Evolutionary conservation across 2,329 filamentous ascomycete genomes (phyloP).

Genomic region (Peltaster fructicola): DNA sequence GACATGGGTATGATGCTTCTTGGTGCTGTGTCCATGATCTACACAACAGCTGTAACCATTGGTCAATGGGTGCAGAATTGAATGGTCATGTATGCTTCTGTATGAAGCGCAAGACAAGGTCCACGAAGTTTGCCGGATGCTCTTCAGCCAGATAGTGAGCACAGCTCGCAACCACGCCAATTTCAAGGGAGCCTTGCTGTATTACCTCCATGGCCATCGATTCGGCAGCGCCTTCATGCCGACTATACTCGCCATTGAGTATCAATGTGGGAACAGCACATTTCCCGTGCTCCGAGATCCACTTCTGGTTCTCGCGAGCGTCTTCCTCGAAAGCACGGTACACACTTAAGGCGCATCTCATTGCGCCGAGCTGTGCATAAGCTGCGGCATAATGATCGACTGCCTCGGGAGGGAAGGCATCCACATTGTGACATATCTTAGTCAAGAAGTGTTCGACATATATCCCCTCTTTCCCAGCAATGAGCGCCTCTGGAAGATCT

Average conservation of each 20-base stretch:
- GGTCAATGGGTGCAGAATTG: slow-evolving; percentile 12
- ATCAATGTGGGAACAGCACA: slow-evolving; percentile 12
- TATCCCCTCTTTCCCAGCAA: slow-evolving; percentile 21
- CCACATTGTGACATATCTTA: slow-evolving; percentile 19
- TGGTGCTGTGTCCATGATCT: slow-evolving; percentile 50
- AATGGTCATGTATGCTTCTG: slow-evolving; percentile 1
- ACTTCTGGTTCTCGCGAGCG: slow-evolving; percentile 12
- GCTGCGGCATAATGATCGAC: slow-evolving; percentile 24
- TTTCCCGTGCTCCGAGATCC: slow-evolving; percentile 11
- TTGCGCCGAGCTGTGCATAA: slow-evolving; percentile 19
- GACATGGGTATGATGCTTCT: slow-evolving; percentile 47
- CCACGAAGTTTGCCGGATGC: slow-evolving; percentile 20
- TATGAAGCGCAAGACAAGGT: slow-evolving; percentile 12
- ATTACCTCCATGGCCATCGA: slow-evolving; percentile 8
- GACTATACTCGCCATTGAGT: slow-evolving; percentile 12
- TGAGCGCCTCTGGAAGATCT: slow-evolving; percentile 22
- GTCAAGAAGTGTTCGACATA: slow-evolving; percentile 27
- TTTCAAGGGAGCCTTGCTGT: slow-evolving; percentile 8
- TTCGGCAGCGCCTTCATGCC: slow-evolving; percentile 9
- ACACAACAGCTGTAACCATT: slow-evolving; percentile 45
- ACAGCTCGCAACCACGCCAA: slow-evolving; percentile 9
- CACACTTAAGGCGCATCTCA: slow-evolving; percentile 16
- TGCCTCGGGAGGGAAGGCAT: slow-evolving; percentile 19
- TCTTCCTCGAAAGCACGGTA: slow-evolving; percentile 21
- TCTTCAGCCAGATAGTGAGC: slow-evolving; percentile 19